Conservation (phyloP, 208 protist species). For the Crithidia thermophila region DNA sequence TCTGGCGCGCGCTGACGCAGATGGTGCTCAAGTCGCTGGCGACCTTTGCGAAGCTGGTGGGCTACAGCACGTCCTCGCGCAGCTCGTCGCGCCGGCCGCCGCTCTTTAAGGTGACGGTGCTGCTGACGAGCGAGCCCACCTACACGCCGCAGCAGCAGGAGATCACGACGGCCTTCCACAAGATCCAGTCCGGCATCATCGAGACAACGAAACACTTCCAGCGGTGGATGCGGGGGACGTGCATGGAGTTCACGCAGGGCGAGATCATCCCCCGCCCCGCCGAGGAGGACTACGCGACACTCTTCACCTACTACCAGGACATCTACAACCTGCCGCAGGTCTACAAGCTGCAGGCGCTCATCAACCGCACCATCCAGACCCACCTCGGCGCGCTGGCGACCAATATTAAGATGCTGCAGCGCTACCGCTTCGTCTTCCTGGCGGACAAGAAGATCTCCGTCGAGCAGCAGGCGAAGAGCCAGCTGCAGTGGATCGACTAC, state of each 20-base stretch:
- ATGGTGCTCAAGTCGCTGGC: constrained; percentile 92
- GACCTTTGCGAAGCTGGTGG: constrained; percentile 89
- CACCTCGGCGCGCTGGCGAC: constrained; percentile 88
- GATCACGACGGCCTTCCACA: constrained; percentile 92
- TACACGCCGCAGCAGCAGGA: constrained; percentile 94
- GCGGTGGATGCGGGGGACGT: constrained; percentile 97
- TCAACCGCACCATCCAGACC: constrained; percentile 93
- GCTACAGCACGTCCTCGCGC: constrained; percentile 60
- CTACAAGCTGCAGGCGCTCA: constrained; percentile 87
- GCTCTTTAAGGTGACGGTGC: constrained; percentile 95
- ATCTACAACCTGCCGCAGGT: constrained; percentile 91
- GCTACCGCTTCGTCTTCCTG: constrained; percentile 94
- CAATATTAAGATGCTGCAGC: constrained; percentile 94
- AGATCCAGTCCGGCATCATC: constrained; percentile 92
- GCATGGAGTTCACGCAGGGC: constrained; percentile 94
- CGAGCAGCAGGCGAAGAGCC: constrained; percentile 93
- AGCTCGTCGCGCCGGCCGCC: constrained; percentile 48
- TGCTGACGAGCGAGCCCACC: constrained; percentile 92
- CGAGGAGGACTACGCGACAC: constrained; percentile 79
- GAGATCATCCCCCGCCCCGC: constrained; percentile 86
- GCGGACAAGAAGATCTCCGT: constrained; percentile 95
- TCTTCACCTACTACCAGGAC: constrained; percentile 97
- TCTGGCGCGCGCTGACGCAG: constrained; percentile 93
- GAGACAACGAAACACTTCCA: constrained; percentile 95
- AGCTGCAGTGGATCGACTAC: constrained; percentile 95